A percentile compares a stretch with the other conserved stretches of the same genome.
Conservation (phyloP, 768 basidiomycete species). For the Sporobolomyces roseus region DNA sequence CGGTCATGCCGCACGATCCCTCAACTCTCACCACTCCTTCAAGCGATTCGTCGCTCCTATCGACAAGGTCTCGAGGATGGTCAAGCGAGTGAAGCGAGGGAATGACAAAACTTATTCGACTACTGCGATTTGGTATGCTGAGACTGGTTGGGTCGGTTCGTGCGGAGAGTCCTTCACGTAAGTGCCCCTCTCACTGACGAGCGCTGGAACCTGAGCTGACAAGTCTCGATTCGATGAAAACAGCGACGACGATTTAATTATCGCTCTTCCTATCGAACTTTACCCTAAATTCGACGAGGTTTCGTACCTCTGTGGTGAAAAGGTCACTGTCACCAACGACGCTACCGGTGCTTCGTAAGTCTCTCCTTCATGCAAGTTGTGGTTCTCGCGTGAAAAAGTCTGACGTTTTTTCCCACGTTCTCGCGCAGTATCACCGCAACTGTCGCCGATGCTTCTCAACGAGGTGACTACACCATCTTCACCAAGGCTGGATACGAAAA, state of each 20-base stretch:
- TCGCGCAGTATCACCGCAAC: slow-evolving; percentile 19
- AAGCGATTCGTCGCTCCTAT: slow-evolving; percentile 1
- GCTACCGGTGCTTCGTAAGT: slow-evolving; percentile 26
- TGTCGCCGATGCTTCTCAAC: slow-evolving; percentile 20
- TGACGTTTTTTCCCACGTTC: not conserved
- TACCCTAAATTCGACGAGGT: slow-evolving; percentile 20
- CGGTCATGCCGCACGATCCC: not conserved
- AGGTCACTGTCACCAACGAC: slow-evolving; percentile 13
- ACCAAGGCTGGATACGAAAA: slow-evolving; percentile 11
- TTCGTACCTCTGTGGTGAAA: slow-evolving; percentile 21
- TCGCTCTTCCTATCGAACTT: slow-evolving; percentile 26
- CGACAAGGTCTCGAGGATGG: slow-evolving; percentile 23
- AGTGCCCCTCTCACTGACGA: not conserved
- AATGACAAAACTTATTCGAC: slow-evolving; percentile 19
- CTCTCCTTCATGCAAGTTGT: not conserved
- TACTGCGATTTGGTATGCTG: slow-evolving; percentile 34
- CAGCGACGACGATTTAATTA: slow-evolving; percentile 16
- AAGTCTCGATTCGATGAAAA: too few relatives aligned
- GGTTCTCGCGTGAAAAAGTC: not conserved
- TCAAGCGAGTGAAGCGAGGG: slow-evolving; percentile 14
- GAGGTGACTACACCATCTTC: slow-evolving; percentile 25
- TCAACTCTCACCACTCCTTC: not conserved
- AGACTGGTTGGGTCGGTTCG: slow-evolving; percentile 24
- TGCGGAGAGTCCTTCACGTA: slow-evolving; percentile 26
- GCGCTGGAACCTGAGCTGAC: too few relatives aligned